A percentile compares a stretch with the other conserved stretches of the same genome.
Conservation (phyloP, 164 flowering plant genomes). For the Nelumbo lutea region DNA sequence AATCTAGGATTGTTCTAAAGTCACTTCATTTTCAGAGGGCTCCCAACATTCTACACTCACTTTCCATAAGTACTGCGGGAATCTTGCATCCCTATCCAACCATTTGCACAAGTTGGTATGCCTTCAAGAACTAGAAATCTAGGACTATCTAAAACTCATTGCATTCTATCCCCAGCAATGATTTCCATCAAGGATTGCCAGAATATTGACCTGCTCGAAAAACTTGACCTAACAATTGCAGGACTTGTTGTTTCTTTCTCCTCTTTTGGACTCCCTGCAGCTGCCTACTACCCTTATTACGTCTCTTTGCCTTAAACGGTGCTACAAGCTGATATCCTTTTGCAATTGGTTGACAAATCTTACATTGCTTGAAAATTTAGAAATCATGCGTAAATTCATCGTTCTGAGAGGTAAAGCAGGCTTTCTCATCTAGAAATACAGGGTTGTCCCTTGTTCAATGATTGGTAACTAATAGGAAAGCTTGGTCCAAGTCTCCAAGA, state of each 20-base stretch:
- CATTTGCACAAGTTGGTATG: too few relatives aligned
- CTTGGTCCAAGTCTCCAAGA: too few relatives aligned
- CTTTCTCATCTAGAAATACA: background rate
- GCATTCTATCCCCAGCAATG: too few relatives aligned
- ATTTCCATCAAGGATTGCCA: slow-evolving; percentile 2
- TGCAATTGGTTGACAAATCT: background rate
- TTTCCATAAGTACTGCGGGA: too few relatives aligned
- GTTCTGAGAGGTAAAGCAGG: background rate
- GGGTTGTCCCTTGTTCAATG: background rate
- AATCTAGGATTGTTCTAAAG: slow-evolving; percentile 7
- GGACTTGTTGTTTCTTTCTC: slow-evolving; percentile 8
- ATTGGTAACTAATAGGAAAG: background rate
- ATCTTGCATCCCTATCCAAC: too few relatives aligned
- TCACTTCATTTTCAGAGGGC: slow-evolving; percentile 12
- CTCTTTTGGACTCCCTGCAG: slow-evolving; percentile 1
- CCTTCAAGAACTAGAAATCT: too few relatives aligned
- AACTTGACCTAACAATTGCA: slow-evolving; percentile 1
- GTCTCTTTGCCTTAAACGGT: too few relatives aligned
- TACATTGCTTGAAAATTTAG: background rate
- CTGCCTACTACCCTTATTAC: slow-evolving; percentile 5
- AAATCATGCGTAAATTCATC: background rate
- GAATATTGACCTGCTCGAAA: background rate
- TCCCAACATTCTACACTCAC: slow-evolving; percentile 7
- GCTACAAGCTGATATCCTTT: background rate
- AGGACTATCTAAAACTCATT: too few relatives aligned